Evolutionary conservation across 2,329 filamentous ascomycete genomes (phyloP), one percentile per base, ranked within the genome.

Genomic region (Fusarium redolens): DNA sequence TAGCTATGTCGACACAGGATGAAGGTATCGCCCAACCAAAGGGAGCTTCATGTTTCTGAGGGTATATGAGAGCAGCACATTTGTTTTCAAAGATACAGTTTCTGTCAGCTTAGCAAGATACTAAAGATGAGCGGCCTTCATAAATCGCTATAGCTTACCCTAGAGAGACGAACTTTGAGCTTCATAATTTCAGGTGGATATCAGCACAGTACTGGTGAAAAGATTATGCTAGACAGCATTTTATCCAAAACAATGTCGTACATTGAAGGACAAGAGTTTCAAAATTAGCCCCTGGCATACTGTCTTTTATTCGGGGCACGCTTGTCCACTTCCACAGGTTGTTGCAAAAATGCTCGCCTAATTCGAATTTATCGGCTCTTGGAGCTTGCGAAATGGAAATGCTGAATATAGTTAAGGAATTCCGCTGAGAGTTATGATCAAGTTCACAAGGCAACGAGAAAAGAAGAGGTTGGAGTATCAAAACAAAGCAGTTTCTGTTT

Each of bases 401-500:
- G 25, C 9, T 4, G 41, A 30, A 8, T 25, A 50, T 13, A 20
- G 18, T n/a, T 15, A 25, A 14, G 33, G 14, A 35, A 9, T 13
- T 28, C 37, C 12, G 17, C 22, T 9, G 18, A 18, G 22, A 17
- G 22, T 48, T n/a, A 28, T 50, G 13, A n/a, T 55, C 20, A 43
- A 31, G 25, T 30, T 44, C 28, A 51, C 37, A 20, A 20, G 50
- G 48, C n/a, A 55, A 33, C 17, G 9, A 7, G 15, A 14, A 28
- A 28, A 15, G n/a, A 18, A 12, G 20, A 22, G 8, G 10, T 48
- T 33, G 10, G 6, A 38, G 25, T 61, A 44, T 45, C 65, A 65
- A 60, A 65, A 58, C 57, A 68, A 73, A 57, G 47, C 67, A 74
- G 63, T 55, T 57, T 74, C 67, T 74, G 57, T 65, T 38, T 68